These are phyloP conservation scores for Suhomyces terraborum DNA, from an alignment of 1,139 yeast genomes.

Conservation along the genomic window DNA sequence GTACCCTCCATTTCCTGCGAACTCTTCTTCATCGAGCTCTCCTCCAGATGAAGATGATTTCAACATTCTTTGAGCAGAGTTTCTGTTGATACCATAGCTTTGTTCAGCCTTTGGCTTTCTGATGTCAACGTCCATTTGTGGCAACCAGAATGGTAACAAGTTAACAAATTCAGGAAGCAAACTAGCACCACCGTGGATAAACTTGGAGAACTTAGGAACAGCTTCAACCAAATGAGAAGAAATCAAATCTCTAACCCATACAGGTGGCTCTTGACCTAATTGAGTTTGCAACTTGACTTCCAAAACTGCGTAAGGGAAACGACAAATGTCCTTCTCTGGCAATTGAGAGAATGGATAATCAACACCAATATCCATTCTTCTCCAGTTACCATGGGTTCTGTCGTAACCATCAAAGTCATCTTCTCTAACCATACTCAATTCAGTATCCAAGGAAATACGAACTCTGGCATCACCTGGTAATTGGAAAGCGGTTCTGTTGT, in stretches of 20 bases:
- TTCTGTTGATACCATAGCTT: conserved; percentile 58
- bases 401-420: conserved; percentile 93
- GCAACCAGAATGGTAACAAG: conserved; percentile 93
- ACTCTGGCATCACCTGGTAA: conserved; percentile 99
- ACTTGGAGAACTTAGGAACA: conserved; percentile 95
- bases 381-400: conserved; percentile 92
- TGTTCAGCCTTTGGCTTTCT: conserved; percentile 79
- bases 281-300: conserved; percentile 98
- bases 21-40: conserved; percentile 51
- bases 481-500: conserved; percentile 97
- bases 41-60: conserved; percentile 50
- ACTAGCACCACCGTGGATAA: conserved; percentile 93
- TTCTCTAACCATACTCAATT: conserved; percentile 92
- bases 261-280: conserved; percentile 97
- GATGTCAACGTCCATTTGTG: conserved; percentile 97
- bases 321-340: conserved; percentile 78
- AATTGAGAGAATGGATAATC: conserved; percentile 92
- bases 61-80: conserved; percentile 26
- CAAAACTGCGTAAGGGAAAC: conserved; percentile 95
- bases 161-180: conserved; percentile 79
- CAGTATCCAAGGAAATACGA: conserved; percentile 95
- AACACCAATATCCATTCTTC: conserved; percentile 97
- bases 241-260: conserved; percentile 92
- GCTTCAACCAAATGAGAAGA: conserved; percentile 94
- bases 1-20: conserved; percentile 28